Conservation (phyloP, 495 filamentous ascomycete species). For the Lophiotrema nucula region DNA sequence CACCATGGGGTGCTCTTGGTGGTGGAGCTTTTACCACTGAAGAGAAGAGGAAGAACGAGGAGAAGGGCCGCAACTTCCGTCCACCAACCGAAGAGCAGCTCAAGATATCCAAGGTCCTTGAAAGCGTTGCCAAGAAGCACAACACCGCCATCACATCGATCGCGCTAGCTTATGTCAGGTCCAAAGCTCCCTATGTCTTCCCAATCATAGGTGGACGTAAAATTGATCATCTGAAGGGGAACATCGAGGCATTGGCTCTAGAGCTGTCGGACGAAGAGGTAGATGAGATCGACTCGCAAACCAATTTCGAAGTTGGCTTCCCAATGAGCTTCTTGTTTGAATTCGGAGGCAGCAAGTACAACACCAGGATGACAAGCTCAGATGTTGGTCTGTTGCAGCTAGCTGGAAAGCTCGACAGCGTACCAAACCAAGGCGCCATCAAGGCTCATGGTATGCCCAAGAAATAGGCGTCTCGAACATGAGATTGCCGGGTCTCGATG, state of each 20-base stretch:
- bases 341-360: slow-evolving; percentile 15
- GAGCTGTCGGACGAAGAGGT: slow-evolving; percentile 28
- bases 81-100: slow-evolving; percentile 44
- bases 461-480: too few species aligned
- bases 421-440: slow-evolving; percentile 1
- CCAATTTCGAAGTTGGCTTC: slow-evolving; percentile 22
- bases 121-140: slow-evolving; percentile 52
- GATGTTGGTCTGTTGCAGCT: slow-evolving; percentile 18
- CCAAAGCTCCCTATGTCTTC: slow-evolving; percentile 72
- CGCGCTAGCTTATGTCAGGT: slow-evolving; percentile 71
- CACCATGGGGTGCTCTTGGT: slow-evolving; percentile 43
- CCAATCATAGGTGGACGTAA: slow-evolving; percentile 70
- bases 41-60: slow-evolving; percentile 32
- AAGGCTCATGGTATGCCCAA: slow-evolving; percentile 21
- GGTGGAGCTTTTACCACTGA: slow-evolving; percentile 39
- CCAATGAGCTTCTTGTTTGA: slow-evolving; percentile 26
- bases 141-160: slow-evolving; percentile 41
- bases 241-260: slow-evolving; percentile 42
- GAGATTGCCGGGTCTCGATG: too few species aligned
- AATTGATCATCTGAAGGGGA: slow-evolving; percentile 64
- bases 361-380: slow-evolving; percentile 14
- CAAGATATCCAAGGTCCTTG: slow-evolving; percentile 57
- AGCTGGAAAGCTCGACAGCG: slow-evolving; percentile 17
- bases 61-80: slow-evolving; percentile 29
- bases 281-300: slow-evolving; percentile 22